These are phyloP conservation scores for Phalaenopsis aphrodite DNA, from an alignment of 106 monocot genomes.

Conservation along the genomic window DNA sequence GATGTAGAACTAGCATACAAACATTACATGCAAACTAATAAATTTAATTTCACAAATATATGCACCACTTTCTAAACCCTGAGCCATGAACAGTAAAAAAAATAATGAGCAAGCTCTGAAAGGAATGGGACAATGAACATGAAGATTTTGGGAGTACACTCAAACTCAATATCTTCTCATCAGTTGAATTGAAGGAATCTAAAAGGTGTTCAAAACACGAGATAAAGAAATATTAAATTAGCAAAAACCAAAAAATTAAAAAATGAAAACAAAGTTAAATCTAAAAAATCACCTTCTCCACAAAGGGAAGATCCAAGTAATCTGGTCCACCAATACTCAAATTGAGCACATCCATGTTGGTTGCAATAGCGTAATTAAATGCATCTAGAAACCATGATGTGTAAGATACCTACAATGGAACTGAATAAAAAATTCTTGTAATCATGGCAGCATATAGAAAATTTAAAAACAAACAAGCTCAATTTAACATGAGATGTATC, in stretches of 20 bases:
- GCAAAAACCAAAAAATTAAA: not conserved
- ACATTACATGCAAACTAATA: not conserved
- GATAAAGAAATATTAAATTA: not conserved
- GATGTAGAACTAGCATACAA: not conserved
- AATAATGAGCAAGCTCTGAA: not conserved
- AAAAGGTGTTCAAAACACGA: not conserved
- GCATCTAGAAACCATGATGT: slow-evolving; percentile 99
- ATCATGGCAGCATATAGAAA: slow-evolving; percentile 25
- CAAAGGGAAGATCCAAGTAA: slow-evolving; percentile 95
- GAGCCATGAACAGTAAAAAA: not conserved
- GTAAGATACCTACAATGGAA: slow-evolving; percentile 95
- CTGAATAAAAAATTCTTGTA: slow-evolving; percentile 77
- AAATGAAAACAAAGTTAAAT: not conserved
- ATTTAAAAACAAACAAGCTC: not conserved
- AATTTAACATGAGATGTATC: not conserved
- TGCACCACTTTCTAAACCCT: not conserved
- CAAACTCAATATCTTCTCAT: not conserved
- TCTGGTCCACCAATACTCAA: slow-evolving; percentile 99
- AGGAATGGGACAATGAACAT: not conserved
- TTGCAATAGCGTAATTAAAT: slow-evolving; percentile 99
- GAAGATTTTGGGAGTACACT: not conserved
- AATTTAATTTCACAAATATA: not conserved
- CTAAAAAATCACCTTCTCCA: slow-evolving; percentile 72
- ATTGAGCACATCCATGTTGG: slow-evolving; percentile 96
- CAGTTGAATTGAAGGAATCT: not conserved